Evolutionary conservation across 106 monocot genomes (phyloP), one percentile per base, ranked within the genome.

Genomic region (Dactylorhiza incarnata): DNA sequence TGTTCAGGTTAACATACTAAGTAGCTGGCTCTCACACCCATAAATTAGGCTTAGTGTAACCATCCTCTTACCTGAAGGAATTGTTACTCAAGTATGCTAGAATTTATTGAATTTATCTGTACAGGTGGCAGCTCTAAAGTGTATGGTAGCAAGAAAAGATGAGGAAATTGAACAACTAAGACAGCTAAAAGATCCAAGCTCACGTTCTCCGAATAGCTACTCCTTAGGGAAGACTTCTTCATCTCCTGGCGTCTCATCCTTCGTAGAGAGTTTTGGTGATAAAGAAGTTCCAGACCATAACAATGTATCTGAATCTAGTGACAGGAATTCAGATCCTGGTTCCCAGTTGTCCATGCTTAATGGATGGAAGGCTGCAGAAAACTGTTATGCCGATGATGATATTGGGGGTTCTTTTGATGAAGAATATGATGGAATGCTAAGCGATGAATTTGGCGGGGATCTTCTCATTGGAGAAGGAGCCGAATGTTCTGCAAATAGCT

Each of bases 51-150:
- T 37, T 37, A 2, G 3, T 37, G 37, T 37, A 37, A 37, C 24
- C 24, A n/a, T 20, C 19, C 17, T 2, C 63, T 63, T 63, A 63
- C 7, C 7, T 63, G 13, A 16, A 63, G 13, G 63, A 63, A 63
- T n/a, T 8, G 7, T 7, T 8, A 20, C 7, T 16, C 17, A 63
- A 20, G 17, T 63, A 24, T 8, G 7, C 7, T n/a, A 63, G 24
- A 63, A 7, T 20, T n/a, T 63, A 24, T 20, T 20, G 3, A 9
- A 45, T 46, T 71, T n/a, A 46, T 25, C 58, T 53, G 48, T 55
- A 15, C 86, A 99, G 99, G 91, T 94, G 68, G 82, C 84, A 66
- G 88, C 84, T 48, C 86, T 99, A 25, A 99, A 88, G 84, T 91
- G 90, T 52, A 86, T 79, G 71, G 81, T 99, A 80, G 75, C 88